These are phyloP conservation scores for Malassezia brasiliensis DNA, from an alignment of 1,284 basidiomycete genomes.

Conservation along the genomic window DNA sequence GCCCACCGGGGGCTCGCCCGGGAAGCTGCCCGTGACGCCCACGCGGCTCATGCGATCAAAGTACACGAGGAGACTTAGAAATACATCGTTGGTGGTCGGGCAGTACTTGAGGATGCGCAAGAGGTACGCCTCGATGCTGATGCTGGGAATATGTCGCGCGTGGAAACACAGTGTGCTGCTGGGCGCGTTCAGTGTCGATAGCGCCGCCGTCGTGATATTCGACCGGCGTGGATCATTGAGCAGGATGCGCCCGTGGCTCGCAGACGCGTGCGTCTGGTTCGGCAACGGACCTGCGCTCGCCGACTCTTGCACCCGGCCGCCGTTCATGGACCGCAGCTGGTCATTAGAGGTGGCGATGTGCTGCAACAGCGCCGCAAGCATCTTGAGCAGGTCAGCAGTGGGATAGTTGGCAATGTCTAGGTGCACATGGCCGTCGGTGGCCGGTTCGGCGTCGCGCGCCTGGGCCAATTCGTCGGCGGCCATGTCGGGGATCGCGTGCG, in stretches of 20 bases:
- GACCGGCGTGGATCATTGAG: constrained; percentile 28
- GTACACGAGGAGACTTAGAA: constrained; percentile 84
- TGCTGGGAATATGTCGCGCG: constrained; percentile 86
- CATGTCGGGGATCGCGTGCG: not conserved
- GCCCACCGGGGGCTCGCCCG: constrained; percentile 2
- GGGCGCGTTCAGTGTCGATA: constrained; percentile 64
- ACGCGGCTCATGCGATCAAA: constrained; percentile 68
- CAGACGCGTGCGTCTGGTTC: not conserved
- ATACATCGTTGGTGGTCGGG: constrained; percentile 95
- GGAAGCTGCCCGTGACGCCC: constrained; percentile 13
- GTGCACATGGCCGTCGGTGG: constrained; percentile 31
- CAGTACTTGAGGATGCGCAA: constrained; percentile 94
- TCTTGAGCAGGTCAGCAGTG: constrained; percentile 62
- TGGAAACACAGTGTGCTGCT: constrained; percentile 84
- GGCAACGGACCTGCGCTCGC: not conserved
- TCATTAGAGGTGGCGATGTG: constrained; percentile 90
- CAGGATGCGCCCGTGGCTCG: not conserved
- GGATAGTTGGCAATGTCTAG: constrained; percentile 56
- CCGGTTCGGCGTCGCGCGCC: not conserved
- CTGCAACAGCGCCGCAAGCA: constrained; percentile 78
- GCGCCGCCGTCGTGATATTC: constrained; percentile 63
- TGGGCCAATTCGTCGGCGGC: not conserved
- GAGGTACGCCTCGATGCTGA: constrained; percentile 86
- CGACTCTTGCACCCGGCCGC: constrained; percentile 17
- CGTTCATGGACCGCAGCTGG: constrained; percentile 45